Base-by-base conservation (phyloP, 352 stramenopile genomes). In the Phytophthora macrochlamydospora region DNA sequence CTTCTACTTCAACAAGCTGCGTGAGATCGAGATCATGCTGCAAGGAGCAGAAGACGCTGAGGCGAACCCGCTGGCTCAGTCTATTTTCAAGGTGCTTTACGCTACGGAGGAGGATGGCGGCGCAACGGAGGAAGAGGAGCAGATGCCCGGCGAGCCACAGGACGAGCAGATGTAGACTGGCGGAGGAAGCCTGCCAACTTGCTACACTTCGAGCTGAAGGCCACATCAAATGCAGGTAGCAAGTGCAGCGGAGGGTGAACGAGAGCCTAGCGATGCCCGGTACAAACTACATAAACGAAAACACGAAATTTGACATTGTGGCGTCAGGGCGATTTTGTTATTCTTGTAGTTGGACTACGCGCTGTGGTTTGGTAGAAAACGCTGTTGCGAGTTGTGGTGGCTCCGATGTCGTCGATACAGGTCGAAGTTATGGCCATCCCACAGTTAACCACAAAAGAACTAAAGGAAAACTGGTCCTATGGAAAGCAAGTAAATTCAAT, bases 1-100 rank as follows among this genome's bases (percentile, higher is more conserved):
- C 66, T 99, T 99, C 72, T 99, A 99, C 78, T 99, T 99, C 76
- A 88, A 97, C 51, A 99, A 99, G 78, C 85, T 99, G 32, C 87
- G 97, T 50, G 92, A 98, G 64, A 94, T 99, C 53, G 98, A 99
- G 79, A 90, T 98, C 18, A 90, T 99, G 78, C 81, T 99, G 43
- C 89, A 96, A 62, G 67, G 75, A n/a, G 62, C 76, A 24, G 81
- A 91, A 42, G 83, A 89, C 48, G 56, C 38, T 9, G 85, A 93
- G 43, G 51, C 71, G 49, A 89, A 79, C 44, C 78, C 84, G 28
- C 46, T 93, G 33, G 85, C 72, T 4, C 85, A 92, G 65, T 56
- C 59, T n/a, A 75, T 96, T 44, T 94, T 94, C 67, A 90, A 96
- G 68, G 89, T 96, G 50, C 68, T 96, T 45, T 96, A 95, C 58